phyloP scores from a whole-genome alignment of 208 protist genomes.

The Acanthamoeba royreba region DNA sequence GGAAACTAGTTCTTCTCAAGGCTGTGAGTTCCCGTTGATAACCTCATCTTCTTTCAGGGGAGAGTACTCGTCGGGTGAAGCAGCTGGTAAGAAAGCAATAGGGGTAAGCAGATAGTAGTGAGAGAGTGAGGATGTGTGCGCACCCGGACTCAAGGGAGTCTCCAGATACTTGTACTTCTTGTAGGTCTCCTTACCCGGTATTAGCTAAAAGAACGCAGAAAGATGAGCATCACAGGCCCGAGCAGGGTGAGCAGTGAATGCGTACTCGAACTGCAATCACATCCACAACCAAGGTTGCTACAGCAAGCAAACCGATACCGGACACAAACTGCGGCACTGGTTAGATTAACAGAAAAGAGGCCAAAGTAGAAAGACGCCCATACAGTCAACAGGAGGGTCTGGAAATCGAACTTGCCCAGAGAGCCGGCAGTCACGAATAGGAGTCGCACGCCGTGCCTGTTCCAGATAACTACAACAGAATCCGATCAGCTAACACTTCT shows the following conservation, averaged over 20 bases:
- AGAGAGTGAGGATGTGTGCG: no score
- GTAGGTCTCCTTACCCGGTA: constrained; percentile 31
- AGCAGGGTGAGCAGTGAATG: background rate
- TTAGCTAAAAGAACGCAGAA: background rate
- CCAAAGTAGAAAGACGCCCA: background rate
- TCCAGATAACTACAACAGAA: constrained; percentile 18
- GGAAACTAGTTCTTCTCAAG: no score
- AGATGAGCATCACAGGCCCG: background rate
- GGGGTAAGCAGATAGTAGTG: no score
- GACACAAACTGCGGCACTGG: constrained; percentile 10
- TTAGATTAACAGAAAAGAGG: background rate
- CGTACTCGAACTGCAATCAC: background rate
- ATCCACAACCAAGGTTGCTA: constrained; percentile 4
- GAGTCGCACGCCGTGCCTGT: background rate
- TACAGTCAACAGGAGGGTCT: constrained; percentile 24
- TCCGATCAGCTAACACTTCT: background rate
- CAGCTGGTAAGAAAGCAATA: no score
- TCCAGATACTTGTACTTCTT: constrained; percentile 29
- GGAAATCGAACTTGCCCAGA: constrained; percentile 48
- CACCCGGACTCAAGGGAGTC: background rate
- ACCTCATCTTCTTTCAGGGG: no score
- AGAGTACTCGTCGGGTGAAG: no score
- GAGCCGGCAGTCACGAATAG: background rate
- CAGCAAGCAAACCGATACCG: constrained; percentile 23
- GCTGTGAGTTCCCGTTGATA: no score